Evolutionary conservation across 306 rosid genomes (phyloP).

Genomic region (Medicago ruthenica): DNA sequence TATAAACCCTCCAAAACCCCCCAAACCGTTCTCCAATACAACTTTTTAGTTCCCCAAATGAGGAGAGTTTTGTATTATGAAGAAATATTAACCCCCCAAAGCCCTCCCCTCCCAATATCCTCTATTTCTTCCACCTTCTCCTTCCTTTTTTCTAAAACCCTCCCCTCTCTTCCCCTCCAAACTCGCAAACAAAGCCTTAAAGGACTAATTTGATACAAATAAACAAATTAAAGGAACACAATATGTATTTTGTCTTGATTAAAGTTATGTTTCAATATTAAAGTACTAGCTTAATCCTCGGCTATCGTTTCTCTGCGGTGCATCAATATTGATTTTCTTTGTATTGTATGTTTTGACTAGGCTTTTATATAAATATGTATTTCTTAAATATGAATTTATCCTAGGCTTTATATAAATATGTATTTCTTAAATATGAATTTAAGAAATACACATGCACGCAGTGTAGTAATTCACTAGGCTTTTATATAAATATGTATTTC

Average conservation of each 20-base stretch:
- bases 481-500: constrained; percentile 9
- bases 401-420: background rate
- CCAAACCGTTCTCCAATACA: too few species aligned
- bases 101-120: too few species aligned
- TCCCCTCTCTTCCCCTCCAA: too few species aligned
- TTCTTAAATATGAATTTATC: constrained; percentile 23
- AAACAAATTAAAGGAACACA: background rate
- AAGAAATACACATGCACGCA: background rate
- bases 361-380: background rate
- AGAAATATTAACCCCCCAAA: too few species aligned
- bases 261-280: background rate
- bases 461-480: background rate
- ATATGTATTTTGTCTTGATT: background rate
- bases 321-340: constrained; percentile 1
- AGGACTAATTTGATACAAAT: background rate
- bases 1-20: too few species aligned
- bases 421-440: constrained; percentile 18
- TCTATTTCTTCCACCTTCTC: too few species aligned
- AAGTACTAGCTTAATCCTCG: constrained; percentile 19
- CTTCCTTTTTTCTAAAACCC: too few species aligned
- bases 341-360: constrained; percentile 9
- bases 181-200: too few species aligned
- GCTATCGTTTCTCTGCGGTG: constrained; percentile 6
- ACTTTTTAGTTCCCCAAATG: too few species aligned
- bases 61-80: too few species aligned